A percentile compares a stretch with the other conserved stretches of the same genome.
These are phyloP conservation scores for Arabidopsis hybrid DNA, from an alignment of 441 rosid species.

Conservation along the genomic window DNA sequence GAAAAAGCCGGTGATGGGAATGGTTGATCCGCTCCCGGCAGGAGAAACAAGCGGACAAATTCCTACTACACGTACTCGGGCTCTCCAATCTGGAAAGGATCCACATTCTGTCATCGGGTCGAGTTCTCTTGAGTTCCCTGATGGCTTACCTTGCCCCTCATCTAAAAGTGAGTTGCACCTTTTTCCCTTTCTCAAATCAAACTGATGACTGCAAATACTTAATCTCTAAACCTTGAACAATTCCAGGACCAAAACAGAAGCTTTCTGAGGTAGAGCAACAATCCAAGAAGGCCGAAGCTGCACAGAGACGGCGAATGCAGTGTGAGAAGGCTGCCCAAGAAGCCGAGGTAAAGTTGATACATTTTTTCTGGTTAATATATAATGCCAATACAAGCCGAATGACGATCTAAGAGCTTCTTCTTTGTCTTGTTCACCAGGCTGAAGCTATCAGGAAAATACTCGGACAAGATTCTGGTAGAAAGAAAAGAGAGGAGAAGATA, in stretches of 20 bases:
- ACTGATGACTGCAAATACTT: conserved; percentile 14
- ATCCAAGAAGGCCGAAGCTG: conserved; percentile 72
- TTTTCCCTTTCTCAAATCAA: neutral
- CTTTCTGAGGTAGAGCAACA: conserved; percentile 77
- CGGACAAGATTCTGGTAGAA: conserved; percentile 77
- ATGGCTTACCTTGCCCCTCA: conserved; percentile 66
- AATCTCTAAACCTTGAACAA: conserved; percentile 27
- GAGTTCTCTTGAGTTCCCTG: conserved; percentile 60
- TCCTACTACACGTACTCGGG: conserved; percentile 64
- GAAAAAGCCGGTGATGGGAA: conserved; percentile 52
- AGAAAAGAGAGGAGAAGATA: conserved; percentile 73
- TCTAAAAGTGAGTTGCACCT: conserved; percentile 60
- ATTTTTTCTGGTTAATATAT: neutral
- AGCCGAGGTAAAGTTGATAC: conserved; percentile 57
- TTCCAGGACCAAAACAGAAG: conserved; percentile 66
- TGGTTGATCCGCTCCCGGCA: conserved; percentile 43
- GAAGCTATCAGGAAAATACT: conserved; percentile 81
- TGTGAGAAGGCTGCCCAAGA: conserved; percentile 79
- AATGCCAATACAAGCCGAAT: conserved; percentile 12
- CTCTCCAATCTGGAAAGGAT: conserved; percentile 63
- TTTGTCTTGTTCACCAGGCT: conserved; percentile 53
- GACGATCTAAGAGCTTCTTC: neutral
- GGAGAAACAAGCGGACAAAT: conserved; percentile 46
- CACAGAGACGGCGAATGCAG: conserved; percentile 70
- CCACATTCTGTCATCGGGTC: conserved; percentile 45